These are phyloP conservation scores for Suillus subluteus DNA, from an alignment of 768 basidiomycete genomes.

Conservation along the genomic window DNA sequence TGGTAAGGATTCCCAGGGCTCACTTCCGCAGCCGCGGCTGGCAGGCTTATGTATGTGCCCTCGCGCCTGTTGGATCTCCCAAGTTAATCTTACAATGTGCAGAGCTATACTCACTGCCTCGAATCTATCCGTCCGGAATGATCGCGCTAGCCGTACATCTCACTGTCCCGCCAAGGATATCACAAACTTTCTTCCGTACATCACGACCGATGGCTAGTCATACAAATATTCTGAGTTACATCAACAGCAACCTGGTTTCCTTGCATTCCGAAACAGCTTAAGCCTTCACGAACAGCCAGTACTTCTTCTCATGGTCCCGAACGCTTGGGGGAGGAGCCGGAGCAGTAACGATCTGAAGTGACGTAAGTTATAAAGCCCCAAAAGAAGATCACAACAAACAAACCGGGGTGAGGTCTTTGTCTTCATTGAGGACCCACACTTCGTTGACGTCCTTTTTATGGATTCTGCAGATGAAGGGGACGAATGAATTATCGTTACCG, in stretches of 20 bases:
- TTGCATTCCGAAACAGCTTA: background rate
- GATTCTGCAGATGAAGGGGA: background rate
- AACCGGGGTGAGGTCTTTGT: background rate
- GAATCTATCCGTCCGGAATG: too few relatives aligned
- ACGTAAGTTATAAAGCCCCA: background rate
- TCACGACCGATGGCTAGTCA: background rate
- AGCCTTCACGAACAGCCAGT: background rate
- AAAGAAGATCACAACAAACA: background rate
- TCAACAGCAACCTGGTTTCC: background rate
- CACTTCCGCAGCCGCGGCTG: too few relatives aligned
- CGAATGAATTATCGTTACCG: background rate
- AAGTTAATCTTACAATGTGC: too few relatives aligned
- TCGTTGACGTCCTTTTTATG: background rate
- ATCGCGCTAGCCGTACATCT: background rate
- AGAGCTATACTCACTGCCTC: too few relatives aligned
- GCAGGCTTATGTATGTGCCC: too few relatives aligned
- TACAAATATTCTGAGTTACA: background rate
- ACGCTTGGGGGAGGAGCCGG: background rate
- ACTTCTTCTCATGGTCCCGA: background rate
- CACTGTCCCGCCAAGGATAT: too few relatives aligned
- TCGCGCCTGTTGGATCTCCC: too few relatives aligned
- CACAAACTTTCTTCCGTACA: background rate
- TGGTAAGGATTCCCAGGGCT: too few relatives aligned
- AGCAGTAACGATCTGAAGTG: background rate
- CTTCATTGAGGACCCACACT: background rate